Conservation (phyloP, 2,329 filamentous ascomycete species). For the Rhynchosporium graminicola region DNA sequence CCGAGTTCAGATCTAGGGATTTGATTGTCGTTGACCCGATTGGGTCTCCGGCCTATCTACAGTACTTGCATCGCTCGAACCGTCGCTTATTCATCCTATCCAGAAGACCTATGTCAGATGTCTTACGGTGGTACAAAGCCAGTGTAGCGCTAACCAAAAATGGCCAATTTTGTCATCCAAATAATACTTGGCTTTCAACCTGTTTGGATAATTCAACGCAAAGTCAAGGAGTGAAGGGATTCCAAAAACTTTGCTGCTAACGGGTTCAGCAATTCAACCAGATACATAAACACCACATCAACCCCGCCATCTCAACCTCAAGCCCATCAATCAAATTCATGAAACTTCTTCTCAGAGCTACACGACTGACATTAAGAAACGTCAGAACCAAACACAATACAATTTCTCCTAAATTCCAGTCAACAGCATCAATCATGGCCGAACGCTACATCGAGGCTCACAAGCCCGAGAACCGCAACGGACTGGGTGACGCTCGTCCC, state of each 20-base stretch:
- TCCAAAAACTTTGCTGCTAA: neutral
- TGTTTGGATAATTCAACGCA: neutral
- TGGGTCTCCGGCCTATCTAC: neutral
- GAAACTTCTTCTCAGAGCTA: neutral
- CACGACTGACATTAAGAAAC: neutral
- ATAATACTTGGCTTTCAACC: neutral
- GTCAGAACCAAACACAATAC: neutral
- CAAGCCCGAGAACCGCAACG: slow-evolving; percentile 24
- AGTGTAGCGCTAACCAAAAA: neutral
- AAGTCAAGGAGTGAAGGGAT: neutral
- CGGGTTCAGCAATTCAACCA: neutral
- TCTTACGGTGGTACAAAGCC: no score
- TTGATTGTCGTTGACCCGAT: no score
- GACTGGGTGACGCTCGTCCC: slow-evolving; percentile 40
- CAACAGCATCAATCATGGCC: neutral
- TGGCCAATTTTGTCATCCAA: neutral
- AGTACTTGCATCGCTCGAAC: neutral
- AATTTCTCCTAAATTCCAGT: neutral
- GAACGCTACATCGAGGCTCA: slow-evolving; percentile 22
- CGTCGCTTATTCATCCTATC: no score
- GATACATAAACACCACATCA: neutral
- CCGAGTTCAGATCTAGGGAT: no score
- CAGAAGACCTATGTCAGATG: no score
- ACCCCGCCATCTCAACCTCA: neutral
- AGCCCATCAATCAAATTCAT: neutral